A percentile compares a stretch with the other conserved stretches of the same genome.
These are phyloP conservation scores for Didymella glomerata DNA, from an alignment of 2,329 filamentous ascomycete species.

Conservation along the genomic window DNA sequence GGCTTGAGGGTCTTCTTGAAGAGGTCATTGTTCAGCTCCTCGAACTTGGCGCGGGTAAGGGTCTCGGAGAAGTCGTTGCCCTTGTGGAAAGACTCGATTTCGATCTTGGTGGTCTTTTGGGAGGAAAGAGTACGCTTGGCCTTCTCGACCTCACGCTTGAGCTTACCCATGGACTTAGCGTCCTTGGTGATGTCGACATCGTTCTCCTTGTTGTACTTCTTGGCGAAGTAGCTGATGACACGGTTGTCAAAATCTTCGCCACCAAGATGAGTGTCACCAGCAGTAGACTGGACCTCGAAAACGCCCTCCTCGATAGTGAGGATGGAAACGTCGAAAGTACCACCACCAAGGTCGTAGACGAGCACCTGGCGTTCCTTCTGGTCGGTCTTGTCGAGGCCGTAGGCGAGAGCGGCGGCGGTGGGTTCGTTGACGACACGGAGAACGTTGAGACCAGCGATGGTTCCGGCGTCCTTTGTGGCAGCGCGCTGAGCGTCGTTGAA, in stretches of 20 bases:
- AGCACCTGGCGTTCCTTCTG: constrained; percentile 52
- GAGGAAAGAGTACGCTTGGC: constrained; percentile 96
- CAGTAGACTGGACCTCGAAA: constrained; percentile 92
- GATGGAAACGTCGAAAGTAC: constrained; percentile 65
- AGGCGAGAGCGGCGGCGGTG: constrained; percentile 93
- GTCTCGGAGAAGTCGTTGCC: constrained; percentile 99
- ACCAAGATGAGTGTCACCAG: constrained; percentile 96
- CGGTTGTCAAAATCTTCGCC: constrained; percentile 99
- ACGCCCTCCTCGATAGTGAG: constrained; percentile 89
- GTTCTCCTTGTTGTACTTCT: constrained; percentile 99
- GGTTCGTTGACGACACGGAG: constrained; percentile 97
- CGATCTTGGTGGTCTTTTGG: constrained; percentile 90
- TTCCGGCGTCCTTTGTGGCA: constrained; percentile 93
- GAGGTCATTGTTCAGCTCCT: constrained; percentile 97
- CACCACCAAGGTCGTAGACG: constrained; percentile 55
- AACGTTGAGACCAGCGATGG: constrained; percentile 91
- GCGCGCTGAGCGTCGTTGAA: constrained; percentile 99
- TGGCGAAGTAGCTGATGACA: constrained; percentile 94
- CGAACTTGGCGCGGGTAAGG: constrained; percentile 97
- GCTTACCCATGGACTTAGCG: constrained; percentile 97
- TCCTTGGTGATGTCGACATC: constrained; percentile 91
- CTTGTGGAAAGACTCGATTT: constrained; percentile 96
- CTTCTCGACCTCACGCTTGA: constrained; percentile 99
- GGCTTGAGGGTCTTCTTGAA: constrained; percentile 99
- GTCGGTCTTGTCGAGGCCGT: constrained; percentile 70